Percentiles rank a stretch among this genome's conserved stretches.
Conservation (phyloP, 495 filamentous ascomycete species). For the Xylaria scruposa region DNA sequence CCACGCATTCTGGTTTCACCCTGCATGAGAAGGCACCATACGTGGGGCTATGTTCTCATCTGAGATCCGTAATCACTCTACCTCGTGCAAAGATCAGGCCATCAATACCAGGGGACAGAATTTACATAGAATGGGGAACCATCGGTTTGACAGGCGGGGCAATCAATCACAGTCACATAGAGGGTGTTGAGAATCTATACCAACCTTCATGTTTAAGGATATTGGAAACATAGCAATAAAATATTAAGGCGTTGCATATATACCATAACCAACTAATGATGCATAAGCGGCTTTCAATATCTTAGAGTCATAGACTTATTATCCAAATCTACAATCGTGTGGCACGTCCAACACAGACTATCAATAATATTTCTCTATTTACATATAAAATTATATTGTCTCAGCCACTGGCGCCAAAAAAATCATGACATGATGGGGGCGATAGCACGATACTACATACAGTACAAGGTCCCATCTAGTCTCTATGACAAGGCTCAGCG, state of each 20-base stretch:
- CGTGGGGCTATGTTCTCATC: not conserved
- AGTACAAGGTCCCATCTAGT: not conserved
- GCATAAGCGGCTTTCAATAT: too few relatives aligned
- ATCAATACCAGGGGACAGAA: not conserved
- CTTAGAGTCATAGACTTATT: not conserved
- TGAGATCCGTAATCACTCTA: too few relatives aligned
- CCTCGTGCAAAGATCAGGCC: not conserved
- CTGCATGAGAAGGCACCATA: not conserved
- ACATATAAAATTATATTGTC: not conserved
- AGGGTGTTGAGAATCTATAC: not conserved
- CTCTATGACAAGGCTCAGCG: not conserved
- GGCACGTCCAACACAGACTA: too few relatives aligned
- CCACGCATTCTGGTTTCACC: not conserved
- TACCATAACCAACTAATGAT: not conserved
- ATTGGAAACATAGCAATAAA: not conserved
- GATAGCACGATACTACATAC: not conserved
- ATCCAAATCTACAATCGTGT: not conserved
- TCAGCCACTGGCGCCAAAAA: not conserved
- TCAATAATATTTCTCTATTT: not conserved
- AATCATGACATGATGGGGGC: not conserved
- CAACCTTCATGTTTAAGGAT: not conserved
- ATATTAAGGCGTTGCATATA: not conserved
- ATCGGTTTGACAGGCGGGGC: not conserved
- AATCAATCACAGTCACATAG: not conserved
- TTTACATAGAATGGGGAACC: not conserved